Evolutionary conservation across 2,329 filamentous ascomycete species (phyloP).

Genomic region (Fusarium goolgardi): DNA sequence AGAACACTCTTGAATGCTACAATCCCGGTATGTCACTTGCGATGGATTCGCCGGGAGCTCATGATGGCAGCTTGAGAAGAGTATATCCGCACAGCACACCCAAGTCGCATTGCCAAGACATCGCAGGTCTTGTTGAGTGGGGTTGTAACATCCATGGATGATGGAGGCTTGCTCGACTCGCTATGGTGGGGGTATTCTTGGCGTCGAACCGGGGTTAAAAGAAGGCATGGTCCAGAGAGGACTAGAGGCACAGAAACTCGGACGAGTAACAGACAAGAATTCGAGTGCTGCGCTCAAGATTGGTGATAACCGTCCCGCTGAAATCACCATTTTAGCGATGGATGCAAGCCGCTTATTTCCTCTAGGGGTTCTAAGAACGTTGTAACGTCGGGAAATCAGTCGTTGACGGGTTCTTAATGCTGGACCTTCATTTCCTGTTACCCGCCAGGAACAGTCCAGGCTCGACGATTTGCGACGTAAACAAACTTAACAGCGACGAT

Average conservation of each 20-base stretch:
- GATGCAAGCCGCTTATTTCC: slow-evolving; percentile 42
- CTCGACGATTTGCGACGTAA: slow-evolving; percentile 27
- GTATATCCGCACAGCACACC: slow-evolving; percentile 26
- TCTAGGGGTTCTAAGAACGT: slow-evolving; percentile 20
- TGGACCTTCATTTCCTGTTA: slow-evolving; percentile 43
- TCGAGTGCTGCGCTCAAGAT: slow-evolving; percentile 45
- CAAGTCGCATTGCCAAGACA: slow-evolving; percentile 39
- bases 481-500: slow-evolving; percentile 21
- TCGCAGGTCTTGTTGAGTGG: slow-evolving; percentile 43
- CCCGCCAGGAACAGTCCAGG: slow-evolving; percentile 35
- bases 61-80: slow-evolving; percentile 19
- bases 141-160: slow-evolving; percentile 23
- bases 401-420: slow-evolving; percentile 32
- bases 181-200: slow-evolving; percentile 44
- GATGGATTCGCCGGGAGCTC: slow-evolving; percentile 12
- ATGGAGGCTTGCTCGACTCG: slow-evolving; percentile 29
- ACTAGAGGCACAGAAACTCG: slow-evolving; percentile 35
- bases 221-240: slow-evolving; percentile 13
- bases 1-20: background rate
- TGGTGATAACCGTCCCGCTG: slow-evolving; percentile 45
- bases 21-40: background rate
- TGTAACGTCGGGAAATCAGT: slow-evolving; percentile 35
- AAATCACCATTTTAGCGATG: slow-evolving; percentile 33
- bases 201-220: slow-evolving; percentile 39
- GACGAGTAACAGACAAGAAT: slow-evolving; percentile 44